Evolutionary conservation across 225 moss, liverwort and hornwort species (phyloP).

Genomic region (Polytrichum commune): DNA sequence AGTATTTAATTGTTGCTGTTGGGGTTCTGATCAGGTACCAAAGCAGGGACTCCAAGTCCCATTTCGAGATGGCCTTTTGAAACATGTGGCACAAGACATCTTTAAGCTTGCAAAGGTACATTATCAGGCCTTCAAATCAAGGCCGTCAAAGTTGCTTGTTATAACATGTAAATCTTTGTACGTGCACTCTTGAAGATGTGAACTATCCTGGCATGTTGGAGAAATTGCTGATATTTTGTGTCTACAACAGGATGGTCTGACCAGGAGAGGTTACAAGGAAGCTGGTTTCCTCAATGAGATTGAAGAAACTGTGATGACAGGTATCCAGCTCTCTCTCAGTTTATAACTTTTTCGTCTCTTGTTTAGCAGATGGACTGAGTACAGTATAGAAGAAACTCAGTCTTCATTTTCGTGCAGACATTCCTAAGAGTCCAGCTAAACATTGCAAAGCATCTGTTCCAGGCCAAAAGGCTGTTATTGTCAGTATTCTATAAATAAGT

Average conservation of each 20-base stretch:
- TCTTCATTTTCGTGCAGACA: no score
- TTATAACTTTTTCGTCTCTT: no score
- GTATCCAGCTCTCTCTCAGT: background rate
- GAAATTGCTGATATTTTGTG: background rate
- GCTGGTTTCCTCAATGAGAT: constrained; percentile 22
- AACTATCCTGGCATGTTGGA: background rate
- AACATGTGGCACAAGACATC: constrained; percentile 79
- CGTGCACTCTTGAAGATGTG: background rate
- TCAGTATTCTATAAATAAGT: no score
- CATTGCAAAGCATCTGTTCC: no score
- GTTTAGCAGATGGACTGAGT: no score
- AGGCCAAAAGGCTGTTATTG: no score
- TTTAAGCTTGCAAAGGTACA: constrained; percentile 56
- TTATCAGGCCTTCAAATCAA: no score
- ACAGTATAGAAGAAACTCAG: no score
- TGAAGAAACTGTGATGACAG: constrained; percentile 14
- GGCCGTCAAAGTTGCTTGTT: no score
- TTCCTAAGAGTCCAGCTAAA: no score
- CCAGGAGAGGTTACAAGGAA: constrained; percentile 20
- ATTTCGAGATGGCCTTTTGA: constrained; percentile 74
- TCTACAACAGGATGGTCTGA: constrained; percentile 28
- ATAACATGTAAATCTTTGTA: background rate
- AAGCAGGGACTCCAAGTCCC: constrained; percentile 70
- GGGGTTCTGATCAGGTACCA: constrained; percentile 38
- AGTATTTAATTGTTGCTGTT: background rate